phyloP scores from a whole-genome alignment of 2,329 filamentous ascomycete genomes.

The Aureobasidium sp. region DNA sequence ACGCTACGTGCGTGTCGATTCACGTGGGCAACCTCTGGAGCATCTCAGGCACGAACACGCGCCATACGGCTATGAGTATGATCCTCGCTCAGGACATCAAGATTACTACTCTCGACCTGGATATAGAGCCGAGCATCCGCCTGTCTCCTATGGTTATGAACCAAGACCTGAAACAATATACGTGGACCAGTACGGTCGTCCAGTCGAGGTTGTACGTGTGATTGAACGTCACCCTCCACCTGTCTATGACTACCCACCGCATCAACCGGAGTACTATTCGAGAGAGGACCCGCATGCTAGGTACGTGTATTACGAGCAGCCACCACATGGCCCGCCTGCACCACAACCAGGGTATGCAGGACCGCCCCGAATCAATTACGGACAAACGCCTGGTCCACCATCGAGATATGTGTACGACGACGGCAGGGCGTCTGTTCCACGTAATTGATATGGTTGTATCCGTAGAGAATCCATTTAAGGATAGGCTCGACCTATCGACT shows the following conservation, averaged over 20 bases:
- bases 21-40: background rate
- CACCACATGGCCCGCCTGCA: background rate
- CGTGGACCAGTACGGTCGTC: constrained; percentile 28
- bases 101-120: background rate
- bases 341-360: background rate
- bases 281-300: constrained; percentile 2
- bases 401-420: constrained; percentile 7
- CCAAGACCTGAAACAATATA: constrained; percentile 23
- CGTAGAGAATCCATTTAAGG: background rate
- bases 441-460: background rate
- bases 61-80: background rate
- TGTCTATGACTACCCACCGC: constrained; percentile 9
- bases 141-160: background rate
- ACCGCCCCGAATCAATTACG: background rate
- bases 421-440: constrained; percentile 5
- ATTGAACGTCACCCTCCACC: constrained; percentile 8
- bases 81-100: background rate
- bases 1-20: background rate
- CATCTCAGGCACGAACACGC: background rate
- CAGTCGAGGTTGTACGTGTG: constrained; percentile 22
- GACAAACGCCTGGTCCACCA: background rate
- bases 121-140: background rate
- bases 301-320: constrained; percentile 5
- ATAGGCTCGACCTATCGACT: too few relatives aligned
- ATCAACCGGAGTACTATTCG: background rate